Conservation (phyloP, 441 rosid genomes). For the Adansonia gregorii region DNA sequence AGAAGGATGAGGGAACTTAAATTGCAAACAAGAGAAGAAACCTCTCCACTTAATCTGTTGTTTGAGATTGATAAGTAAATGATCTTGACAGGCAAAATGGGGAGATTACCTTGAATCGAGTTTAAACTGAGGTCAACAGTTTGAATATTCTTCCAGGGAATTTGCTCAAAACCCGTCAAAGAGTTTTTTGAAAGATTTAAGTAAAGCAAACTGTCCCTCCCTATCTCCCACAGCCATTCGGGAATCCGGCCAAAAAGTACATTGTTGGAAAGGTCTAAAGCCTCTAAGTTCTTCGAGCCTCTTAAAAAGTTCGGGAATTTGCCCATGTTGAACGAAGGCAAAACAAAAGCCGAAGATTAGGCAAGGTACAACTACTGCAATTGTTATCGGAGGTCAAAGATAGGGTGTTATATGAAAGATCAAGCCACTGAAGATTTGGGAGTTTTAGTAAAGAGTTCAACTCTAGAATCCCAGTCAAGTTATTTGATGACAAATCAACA, state of each 20-base stretch:
- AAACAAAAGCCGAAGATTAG: not conserved
- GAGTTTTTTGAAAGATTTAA: constrained; percentile 29
- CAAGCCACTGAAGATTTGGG: not conserved
- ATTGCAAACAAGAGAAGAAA: too few relatives aligned
- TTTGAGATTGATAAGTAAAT: not conserved
- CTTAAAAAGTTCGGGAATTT: not conserved
- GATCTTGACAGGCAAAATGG: not conserved
- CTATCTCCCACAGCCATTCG: not conserved
- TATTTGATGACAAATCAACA: not conserved
- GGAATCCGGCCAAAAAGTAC: constrained; percentile 17
- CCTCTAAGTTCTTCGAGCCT: not conserved
- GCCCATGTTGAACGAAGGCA: not conserved
- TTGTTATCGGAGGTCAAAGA: not conserved
- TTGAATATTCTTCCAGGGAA: constrained; percentile 5
- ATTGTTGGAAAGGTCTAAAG: constrained; percentile 1
- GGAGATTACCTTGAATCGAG: constrained; percentile 21
- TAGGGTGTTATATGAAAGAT: constrained; percentile 21
- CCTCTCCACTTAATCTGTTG: constrained; percentile 20
- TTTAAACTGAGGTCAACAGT: constrained; percentile 28
- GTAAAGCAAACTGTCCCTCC: not conserved
- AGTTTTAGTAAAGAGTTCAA: constrained; percentile 9
- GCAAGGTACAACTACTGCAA: not conserved
- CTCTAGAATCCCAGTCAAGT: not conserved
- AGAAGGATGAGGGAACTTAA: too few relatives aligned
- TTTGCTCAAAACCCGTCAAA: not conserved